These are phyloP conservation scores for Saccharomycopsis schoenii DNA, from an alignment of 805 yeast species.

Conservation along the genomic window DNA sequence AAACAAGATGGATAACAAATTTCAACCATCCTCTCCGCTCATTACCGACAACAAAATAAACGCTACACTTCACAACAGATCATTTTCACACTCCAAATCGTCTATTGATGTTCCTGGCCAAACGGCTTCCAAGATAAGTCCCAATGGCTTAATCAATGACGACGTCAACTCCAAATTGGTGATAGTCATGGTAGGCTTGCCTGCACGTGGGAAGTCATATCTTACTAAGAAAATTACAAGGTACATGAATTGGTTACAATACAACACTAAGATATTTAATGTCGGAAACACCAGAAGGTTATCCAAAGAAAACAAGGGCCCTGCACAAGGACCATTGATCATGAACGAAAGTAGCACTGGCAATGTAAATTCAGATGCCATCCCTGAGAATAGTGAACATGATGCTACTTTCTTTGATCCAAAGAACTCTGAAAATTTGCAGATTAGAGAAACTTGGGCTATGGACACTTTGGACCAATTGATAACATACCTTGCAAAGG, in stretches of 20 bases:
- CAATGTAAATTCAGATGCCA: conserved; percentile 17
- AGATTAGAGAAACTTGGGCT: conserved; percentile 36
- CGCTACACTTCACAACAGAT: background rate
- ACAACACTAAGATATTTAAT: conserved; percentile 53
- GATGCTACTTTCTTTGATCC: conserved; percentile 34
- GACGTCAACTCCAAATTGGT: conserved; percentile 35
- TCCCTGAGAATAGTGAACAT: conserved; percentile 21
- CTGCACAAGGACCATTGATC: conserved; percentile 19
- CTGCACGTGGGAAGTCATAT: conserved; percentile 65
- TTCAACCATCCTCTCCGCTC: background rate
- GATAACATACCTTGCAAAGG: conserved; percentile 24
- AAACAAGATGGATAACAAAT: conserved; percentile 13
- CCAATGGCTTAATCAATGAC: conserved; percentile 52
- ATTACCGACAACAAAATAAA: background rate
- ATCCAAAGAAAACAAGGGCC: conserved; percentile 33
- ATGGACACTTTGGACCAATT: conserved; percentile 34
- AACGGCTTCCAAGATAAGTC: conserved; percentile 67
- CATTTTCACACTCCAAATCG: conserved; percentile 23
- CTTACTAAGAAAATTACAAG: conserved; percentile 55
- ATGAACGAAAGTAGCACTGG: conserved; percentile 5
- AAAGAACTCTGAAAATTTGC: conserved; percentile 27
- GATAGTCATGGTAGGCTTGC: conserved; percentile 64
- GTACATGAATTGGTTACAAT: conserved; percentile 57
- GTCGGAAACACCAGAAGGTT: conserved; percentile 60
- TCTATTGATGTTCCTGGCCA: conserved; percentile 90